phyloP scores from a whole-genome alignment of 2,329 filamentous ascomycete genomes.

The Sclerotinia subarctica region DNA sequence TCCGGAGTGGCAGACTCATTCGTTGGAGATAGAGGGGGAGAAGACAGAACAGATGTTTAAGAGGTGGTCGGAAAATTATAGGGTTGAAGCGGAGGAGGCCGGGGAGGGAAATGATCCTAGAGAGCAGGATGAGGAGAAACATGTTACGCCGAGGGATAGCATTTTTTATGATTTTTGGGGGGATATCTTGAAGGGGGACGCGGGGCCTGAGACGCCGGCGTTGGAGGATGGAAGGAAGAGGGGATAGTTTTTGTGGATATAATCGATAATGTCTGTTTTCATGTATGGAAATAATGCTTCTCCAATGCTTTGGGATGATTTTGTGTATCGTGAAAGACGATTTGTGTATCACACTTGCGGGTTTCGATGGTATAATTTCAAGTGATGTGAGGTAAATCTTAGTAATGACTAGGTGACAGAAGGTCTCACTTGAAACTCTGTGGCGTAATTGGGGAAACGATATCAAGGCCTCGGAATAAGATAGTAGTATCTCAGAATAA shows the following conservation, averaged over 20 bases:
- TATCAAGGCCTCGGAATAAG: neutral
- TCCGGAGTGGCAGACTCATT: slow-evolving; percentile 8
- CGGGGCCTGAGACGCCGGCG: neutral
- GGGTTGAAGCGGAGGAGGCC: neutral
- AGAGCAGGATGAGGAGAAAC: neutral
- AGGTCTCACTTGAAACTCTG: no score
- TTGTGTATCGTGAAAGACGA: no score
- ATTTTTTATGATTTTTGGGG: slow-evolving; percentile 12
- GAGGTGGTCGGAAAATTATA: slow-evolving; percentile 16
- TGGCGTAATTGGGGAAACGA: neutral
- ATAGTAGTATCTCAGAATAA: neutral
- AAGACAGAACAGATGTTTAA: slow-evolving; percentile 7
- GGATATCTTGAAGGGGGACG: neutral
- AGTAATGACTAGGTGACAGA: neutral
- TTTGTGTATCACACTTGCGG: slow-evolving; percentile 9
- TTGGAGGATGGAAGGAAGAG: neutral
- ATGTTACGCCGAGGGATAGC: neutral
- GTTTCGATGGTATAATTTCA: neutral
- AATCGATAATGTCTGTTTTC: neutral
- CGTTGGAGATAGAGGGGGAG: neutral
- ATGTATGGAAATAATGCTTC: neutral
- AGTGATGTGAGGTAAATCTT: neutral
- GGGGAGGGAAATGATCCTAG: neutral
- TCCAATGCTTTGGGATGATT: neutral
- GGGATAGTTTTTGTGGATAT: neutral